These are phyloP conservation scores for Leishmania major DNA, from an alignment of 208 protist genomes.

Conservation along the genomic window DNA sequence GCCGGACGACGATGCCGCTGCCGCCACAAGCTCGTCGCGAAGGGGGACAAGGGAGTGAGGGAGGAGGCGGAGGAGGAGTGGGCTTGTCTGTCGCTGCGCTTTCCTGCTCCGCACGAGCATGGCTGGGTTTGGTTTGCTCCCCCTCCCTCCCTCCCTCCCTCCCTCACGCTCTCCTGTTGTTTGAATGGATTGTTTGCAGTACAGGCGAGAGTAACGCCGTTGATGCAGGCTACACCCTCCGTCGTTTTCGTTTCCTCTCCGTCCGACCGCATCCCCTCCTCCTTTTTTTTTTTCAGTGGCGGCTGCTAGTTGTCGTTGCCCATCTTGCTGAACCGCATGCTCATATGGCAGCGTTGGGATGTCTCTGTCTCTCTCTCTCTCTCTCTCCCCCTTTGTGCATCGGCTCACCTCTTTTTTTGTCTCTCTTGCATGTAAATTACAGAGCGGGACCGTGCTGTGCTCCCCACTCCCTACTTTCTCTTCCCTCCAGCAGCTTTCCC, in stretches of 20 bases:
- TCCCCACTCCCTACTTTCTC: background rate
- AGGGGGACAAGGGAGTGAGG: background rate
- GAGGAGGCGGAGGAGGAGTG: constrained; percentile 1
- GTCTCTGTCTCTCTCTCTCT: background rate
- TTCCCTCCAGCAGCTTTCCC: background rate
- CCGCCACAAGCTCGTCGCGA: background rate
- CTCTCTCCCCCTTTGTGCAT: background rate
- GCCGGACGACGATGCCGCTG: constrained; percentile 18
- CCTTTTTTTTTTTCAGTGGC: background rate
- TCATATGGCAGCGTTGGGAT: background rate
- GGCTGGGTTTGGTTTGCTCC: background rate
- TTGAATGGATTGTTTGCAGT: background rate
- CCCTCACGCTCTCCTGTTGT: background rate
- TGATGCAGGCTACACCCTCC: background rate
- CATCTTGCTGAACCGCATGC: background rate
- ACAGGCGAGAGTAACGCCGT: background rate
- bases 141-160: background rate
- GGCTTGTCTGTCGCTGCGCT: background rate
- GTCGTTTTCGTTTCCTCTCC: background rate
- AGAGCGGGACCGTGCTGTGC: background rate
- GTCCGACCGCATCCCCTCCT: background rate
- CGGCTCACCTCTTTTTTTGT: background rate
- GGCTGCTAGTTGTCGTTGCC: background rate
- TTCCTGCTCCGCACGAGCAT: background rate
- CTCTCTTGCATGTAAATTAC: background rate